Evolutionary conservation across 371 early-diverging fungal genomes (phyloP), one percentile per base, ranked within the genome.

Genomic region (Dichotomocladium elegans): DNA sequence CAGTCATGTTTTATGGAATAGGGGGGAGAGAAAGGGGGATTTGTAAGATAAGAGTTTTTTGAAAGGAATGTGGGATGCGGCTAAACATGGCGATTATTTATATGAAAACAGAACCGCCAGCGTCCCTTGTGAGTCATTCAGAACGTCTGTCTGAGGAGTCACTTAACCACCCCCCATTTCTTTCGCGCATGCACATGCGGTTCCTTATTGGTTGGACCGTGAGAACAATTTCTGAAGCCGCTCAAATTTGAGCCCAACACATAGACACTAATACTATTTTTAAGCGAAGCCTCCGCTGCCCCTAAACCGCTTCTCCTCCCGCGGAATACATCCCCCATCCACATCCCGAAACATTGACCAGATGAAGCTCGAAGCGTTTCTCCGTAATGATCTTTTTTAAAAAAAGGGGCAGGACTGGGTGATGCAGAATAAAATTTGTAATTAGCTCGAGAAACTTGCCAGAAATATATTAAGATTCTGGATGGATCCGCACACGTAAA

Each of bases 1-100:
- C 53, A 8, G 53, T 53, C 53, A 53, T 53, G 46, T 12, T 53
- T 22, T 19, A 27, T 29, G 17, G 26, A 15, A 42, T 22, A 28
- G 30, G 31, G 22, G 12, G 17, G 29, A 30, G 26, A 43, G 19
- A 52, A 43, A 42, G 29, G 22, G 46, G 24, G 46, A 14, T 14
- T 46, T 14, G 41, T 15, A 15, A 15, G 6, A 41, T 15, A 41
- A n/a, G n/a, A 7, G 5, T 24, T 12, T 29, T n/a, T n/a, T n/a
- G n/a, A 26, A 11, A 44, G 21, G 29, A 44, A 27, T 28, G 21
- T 9, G 19, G 15, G 5, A 41, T 1, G 7, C 17, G n/a, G 21
- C 8, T 17, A 3, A 41, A 41, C 24, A 3, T 26, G 28, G 14
- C 6, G 15, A 25, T 11, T 48, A 48, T 48, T 48, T 48, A 48